A percentile compares a stretch with the other conserved stretches of the same genome.
These are phyloP conservation scores for Phytophthora idaei DNA, from an alignment of 352 stramenopile genomes.

Conservation along the genomic window DNA sequence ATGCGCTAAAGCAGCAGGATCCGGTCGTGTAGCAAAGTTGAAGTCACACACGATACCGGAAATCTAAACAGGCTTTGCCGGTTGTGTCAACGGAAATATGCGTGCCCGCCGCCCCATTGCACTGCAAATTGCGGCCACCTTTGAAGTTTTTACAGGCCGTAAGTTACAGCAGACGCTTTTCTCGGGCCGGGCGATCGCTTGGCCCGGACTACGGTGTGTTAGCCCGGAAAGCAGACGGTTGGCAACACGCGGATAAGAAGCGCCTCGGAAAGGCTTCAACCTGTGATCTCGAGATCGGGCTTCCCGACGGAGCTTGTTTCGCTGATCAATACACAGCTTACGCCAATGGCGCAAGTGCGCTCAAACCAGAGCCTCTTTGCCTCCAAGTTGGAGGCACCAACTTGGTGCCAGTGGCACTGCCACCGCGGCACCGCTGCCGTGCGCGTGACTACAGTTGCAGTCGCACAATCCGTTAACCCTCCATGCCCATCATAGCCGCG, in stretches of 20 bases:
- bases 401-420: neutral
- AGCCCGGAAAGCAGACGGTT: constrained; percentile 21
- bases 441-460: constrained; percentile 31
- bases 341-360: neutral
- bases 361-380: neutral
- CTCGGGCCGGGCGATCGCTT: constrained; percentile 17
- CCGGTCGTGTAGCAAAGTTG: constrained; percentile 10
- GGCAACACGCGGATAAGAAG: constrained; percentile 24
- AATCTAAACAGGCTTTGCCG: constrained; percentile 21
- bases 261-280: constrained; percentile 1
- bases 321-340: neutral
- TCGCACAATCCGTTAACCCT: constrained; percentile 31
- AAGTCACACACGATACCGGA: constrained; percentile 12
- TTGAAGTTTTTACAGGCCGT: neutral
- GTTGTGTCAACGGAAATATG: constrained; percentile 3
- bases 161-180: constrained; percentile 22
- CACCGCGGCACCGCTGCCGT: constrained; percentile 3
- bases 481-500: constrained; percentile 18
- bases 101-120: neutral
- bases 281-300: constrained; percentile 14
- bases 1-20: constrained; percentile 27
- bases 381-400: too few species aligned
- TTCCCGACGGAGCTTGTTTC: constrained; percentile 1
- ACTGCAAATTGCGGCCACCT: neutral
- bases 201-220: neutral